Evolutionary conservation across 179 eudicot species (phyloP).

Genomic region (Pouteria campechiana): DNA sequence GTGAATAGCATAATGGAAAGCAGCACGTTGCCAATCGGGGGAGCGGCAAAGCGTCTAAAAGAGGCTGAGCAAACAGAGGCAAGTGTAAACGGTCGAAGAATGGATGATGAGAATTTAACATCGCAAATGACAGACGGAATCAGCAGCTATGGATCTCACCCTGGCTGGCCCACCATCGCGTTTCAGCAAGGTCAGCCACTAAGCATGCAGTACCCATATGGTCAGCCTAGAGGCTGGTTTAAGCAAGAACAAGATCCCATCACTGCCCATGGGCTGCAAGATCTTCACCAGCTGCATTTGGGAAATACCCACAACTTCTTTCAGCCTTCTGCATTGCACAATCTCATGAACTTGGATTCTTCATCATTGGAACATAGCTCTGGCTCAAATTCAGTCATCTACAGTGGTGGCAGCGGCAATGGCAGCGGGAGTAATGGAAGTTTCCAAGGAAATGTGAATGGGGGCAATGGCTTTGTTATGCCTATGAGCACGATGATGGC

Average conservation of each 20-base stretch:
- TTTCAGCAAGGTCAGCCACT: slow-evolving; percentile 48
- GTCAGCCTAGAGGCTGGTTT: slow-evolving; percentile 51
- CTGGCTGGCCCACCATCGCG: slow-evolving; percentile 58
- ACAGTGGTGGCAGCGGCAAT: slow-evolving; percentile 12
- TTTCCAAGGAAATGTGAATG: slow-evolving; percentile 4
- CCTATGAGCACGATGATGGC: slow-evolving; percentile 30
- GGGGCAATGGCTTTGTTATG: slow-evolving; percentile 15
- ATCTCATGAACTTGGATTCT: slow-evolving; percentile 54
- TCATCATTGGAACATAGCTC: slow-evolving; percentile 40
- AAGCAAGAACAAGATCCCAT: slow-evolving; percentile 60
- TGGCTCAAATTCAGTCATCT: slow-evolving; percentile 22
- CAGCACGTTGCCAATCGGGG: slow-evolving; percentile 70
- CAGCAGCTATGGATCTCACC: slow-evolving; percentile 5
- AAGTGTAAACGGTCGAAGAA: slow-evolving; percentile 3
- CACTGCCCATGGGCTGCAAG: slow-evolving; percentile 11
- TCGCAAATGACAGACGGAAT: slow-evolving; percentile 13
- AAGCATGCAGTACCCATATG: slow-evolving; percentile 31
- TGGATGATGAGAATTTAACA: slow-evolving; percentile 2
- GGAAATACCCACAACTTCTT: slow-evolving; percentile 50
- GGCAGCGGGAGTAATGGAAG: slow-evolving; percentile 6
- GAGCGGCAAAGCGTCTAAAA: slow-evolving; percentile 74
- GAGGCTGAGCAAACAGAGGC: slow-evolving; percentile 51
- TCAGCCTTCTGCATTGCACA: slow-evolving; percentile 31
- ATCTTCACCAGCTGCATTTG: slow-evolving; percentile 29
- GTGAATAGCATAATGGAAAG: slow-evolving; percentile 82